These are phyloP conservation scores for Cytidiella melzeri DNA, from an alignment of 768 basidiomycete genomes.

Conservation along the genomic window DNA sequence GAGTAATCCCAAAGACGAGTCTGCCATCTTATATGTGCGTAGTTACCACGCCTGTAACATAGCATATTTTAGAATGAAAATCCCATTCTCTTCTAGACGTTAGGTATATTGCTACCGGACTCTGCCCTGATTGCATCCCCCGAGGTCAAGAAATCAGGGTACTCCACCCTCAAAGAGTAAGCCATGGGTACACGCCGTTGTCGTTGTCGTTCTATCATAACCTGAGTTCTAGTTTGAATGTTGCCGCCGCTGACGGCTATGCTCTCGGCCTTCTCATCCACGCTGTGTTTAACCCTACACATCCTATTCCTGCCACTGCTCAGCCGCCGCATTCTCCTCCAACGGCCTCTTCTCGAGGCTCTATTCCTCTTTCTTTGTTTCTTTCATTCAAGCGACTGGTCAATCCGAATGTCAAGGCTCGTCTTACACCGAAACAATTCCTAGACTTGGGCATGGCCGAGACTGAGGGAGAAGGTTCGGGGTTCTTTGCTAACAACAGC, in stretches of 20 bases:
- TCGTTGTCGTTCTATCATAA: slow-evolving; percentile 2
- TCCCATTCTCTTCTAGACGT: slow-evolving; percentile 41
- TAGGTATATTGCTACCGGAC: slow-evolving; percentile 59
- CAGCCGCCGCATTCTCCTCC: slow-evolving; percentile 77
- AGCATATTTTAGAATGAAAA: slow-evolving; percentile 8
- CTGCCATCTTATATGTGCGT: slow-evolving; percentile 76
- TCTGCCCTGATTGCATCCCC: slow-evolving; percentile 62
- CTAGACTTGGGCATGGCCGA: slow-evolving; percentile 76
- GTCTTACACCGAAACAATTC: slow-evolving; percentile 72
- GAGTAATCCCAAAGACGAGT: slow-evolving; percentile 76
- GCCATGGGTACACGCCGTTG: slow-evolving; percentile 14
- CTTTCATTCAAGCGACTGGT: slow-evolving; percentile 81
- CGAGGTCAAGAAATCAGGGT: slow-evolving; percentile 85
- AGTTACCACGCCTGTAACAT: slow-evolving; percentile 14
- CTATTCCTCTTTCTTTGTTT: slow-evolving; percentile 72
- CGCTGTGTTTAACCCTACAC: slow-evolving; percentile 78
- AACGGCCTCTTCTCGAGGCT: slow-evolving; percentile 65
- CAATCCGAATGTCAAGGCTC: slow-evolving; percentile 79
- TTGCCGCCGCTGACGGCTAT: slow-evolving; percentile 72
- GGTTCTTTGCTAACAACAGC: slow-evolving; percentile 80
- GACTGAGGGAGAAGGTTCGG: slow-evolving; percentile 45
- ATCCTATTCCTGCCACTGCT: slow-evolving; percentile 61
- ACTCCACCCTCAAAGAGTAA: slow-evolving; percentile 79
- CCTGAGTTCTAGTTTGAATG: slow-evolving; percentile 30
- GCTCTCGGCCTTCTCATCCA: slow-evolving; percentile 83